Evolutionary conservation across 306 rosid genomes (phyloP).

Genomic region (Corylus avellana): DNA sequence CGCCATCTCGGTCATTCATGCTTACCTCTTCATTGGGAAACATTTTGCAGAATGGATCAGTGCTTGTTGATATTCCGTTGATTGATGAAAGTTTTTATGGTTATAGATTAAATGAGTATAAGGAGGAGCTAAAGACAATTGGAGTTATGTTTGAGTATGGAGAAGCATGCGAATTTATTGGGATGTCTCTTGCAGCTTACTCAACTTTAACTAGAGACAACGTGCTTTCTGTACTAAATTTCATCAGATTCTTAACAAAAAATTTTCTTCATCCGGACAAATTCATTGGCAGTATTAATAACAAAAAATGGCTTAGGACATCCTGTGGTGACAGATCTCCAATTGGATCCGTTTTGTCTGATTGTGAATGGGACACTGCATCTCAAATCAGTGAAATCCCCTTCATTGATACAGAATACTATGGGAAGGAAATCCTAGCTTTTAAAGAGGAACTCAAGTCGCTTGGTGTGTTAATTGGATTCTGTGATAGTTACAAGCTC

Average conservation of each 20-base stretch:
- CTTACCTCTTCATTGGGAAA: constrained; percentile 47
- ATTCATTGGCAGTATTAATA: constrained; percentile 46
- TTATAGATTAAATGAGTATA: constrained; percentile 34
- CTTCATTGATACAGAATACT: constrained; percentile 49
- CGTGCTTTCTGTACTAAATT: constrained; percentile 50
- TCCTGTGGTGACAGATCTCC: constrained; percentile 58
- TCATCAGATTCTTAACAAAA: constrained; percentile 49
- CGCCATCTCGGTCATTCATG: constrained; percentile 66
- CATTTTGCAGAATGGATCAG: constrained; percentile 52
- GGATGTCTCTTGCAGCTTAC: constrained; percentile 55
- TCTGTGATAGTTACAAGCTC: constrained; percentile 33
- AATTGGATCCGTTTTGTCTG: constrained; percentile 52
- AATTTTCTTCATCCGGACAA: constrained; percentile 21
- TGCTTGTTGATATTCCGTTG: constrained; percentile 68
- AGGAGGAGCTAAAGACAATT: constrained; percentile 57
- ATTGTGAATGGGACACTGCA: constrained; percentile 54
- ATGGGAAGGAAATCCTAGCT: constrained; percentile 45
- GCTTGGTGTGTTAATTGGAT: constrained; percentile 59
- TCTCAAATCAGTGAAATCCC: constrained; percentile 63
- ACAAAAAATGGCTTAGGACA: constrained; percentile 61
- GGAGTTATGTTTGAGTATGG: constrained; percentile 70
- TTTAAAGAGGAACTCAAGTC: constrained; percentile 55
- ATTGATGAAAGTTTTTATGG: constrained; percentile 61
- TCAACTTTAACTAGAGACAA: constrained; percentile 38
- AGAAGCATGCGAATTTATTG: constrained; percentile 68